Conservation (phyloP, 2,329 filamentous ascomycete genomes). For the Moelleriella libera region DNA sequence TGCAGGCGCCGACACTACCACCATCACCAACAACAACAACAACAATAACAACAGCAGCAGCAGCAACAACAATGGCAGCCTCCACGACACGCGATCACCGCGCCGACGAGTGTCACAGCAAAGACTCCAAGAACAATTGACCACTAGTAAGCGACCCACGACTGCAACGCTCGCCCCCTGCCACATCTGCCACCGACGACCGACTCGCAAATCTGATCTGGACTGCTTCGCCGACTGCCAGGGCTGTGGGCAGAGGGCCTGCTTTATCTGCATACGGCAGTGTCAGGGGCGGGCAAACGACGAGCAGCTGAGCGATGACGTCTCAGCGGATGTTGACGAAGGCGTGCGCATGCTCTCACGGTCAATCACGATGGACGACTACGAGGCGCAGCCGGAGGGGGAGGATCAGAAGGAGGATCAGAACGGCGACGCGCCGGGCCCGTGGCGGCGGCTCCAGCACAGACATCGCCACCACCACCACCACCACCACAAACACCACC, state of each 20-base stretch:
- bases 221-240: conserved; percentile 52
- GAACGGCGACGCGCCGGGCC: too few species aligned
- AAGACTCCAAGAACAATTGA: background rate
- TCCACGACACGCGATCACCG: background rate
- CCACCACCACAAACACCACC: too few species aligned
- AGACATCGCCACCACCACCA: too few species aligned
- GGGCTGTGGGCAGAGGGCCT: conserved; percentile 46
- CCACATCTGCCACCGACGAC: conserved; percentile 53
- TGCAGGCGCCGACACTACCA: too few species aligned
- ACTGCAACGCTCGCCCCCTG: conserved; percentile 33
- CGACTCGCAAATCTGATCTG: conserved; percentile 49
- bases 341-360: too few species aligned
- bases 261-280: conserved; percentile 54
- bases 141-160: background rate
- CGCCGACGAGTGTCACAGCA: background rate
- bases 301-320: conserved; percentile 6
- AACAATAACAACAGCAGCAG: too few species aligned
- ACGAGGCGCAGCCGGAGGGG: background rate
- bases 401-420: background rate
- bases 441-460: too few species aligned
- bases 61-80: too few species aligned
- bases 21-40: too few species aligned
- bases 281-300: conserved; percentile 35
- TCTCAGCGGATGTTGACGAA: conserved; percentile 18
- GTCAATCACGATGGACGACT: too few species aligned